Evolutionary conservation across 768 basidiomycete species (phyloP), one percentile per base, ranked within the genome.

Genomic region (Pseudohyphozyma bogoriensis): DNA sequence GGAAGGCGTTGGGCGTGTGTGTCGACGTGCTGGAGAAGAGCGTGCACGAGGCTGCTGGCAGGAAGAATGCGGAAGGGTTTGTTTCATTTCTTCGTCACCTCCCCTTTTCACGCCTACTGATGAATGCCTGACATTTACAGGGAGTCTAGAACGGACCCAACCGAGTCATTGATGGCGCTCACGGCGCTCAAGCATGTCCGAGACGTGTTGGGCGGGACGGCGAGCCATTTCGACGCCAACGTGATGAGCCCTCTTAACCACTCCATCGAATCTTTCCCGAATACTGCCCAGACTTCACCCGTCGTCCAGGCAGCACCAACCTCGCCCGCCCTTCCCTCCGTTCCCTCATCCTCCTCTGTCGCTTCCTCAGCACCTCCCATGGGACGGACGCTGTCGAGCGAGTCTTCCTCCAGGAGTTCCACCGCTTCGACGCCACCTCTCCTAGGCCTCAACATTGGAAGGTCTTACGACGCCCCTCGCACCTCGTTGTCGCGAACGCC

Each of bases 141-240:
- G n/a, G 22, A 7, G 36, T 16, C 1, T 36, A 35, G 26, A 13
- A 22, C 35, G 31, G 22, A 13, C n/a, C 39, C 35, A 13, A 10
- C 6, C 24, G 36, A 53, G 36, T n/a, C 31, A 42, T 11, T 50
- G 5, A 57, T 60, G 56, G 58, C 65, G 28, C 53, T 66, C 22
- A 63, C 62, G 6, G 59, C 65, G n/a, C 44, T 66, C 7, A 55
- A 58, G 53, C 62, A 63, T 26, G 56, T 66, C 16, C 46, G 65
- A 1, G 65, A 66, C 45, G 62, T 63, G 0, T 53, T 66, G 5
- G 56, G 53, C 18, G 65, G 65, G 3, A 26, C 44, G 20, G 61
- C 58, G 4, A 20, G 29, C 3, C 15, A 16, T 1, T 66, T 66
- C 50, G 50, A 60, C 29, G 12, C 60, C 6, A 50, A 39, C 24